Evolutionary conservation across 108 stramenopile species (phyloP), one percentile per base, ranked within the genome.

Genomic region (Pseudonitzschia multiseries): DNA sequence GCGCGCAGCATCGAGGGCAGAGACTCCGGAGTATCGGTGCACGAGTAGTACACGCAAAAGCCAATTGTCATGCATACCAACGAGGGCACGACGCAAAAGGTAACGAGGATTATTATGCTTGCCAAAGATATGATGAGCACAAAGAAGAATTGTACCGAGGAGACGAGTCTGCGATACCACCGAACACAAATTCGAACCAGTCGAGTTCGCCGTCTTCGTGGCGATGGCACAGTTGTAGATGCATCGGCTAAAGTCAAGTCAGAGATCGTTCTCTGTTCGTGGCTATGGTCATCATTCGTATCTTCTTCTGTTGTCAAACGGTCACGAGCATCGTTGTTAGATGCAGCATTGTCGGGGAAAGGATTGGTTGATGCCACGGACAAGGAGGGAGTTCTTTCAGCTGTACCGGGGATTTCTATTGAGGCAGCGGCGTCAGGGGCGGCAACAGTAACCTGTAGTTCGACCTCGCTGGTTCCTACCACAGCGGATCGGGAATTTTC

Each of bases 61-160:
- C 29, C 71, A 17, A 78, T 27, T 17, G 31, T 27, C 59, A 66
- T 57, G 26, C 24, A 61, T 4, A 72, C 13, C 28, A 78, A 20
- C 14, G 71, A 67, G 63, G 71, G 71, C 44, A 78, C 57, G 42
- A 78, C 41, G 26, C 77, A 78, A 52, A 78, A 72, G 40, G 36
- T 65, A 17, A 68, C 29, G 22, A 78, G 57, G 4, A 72, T 8
- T 9, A 72, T 6, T 21, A 78, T 46, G 20, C 41, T 27, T 0
- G 31, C 3, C 14, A 71, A 21, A 14, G 70, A 65, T n/a, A 71
- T 28, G 24, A 77, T 14, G 64, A 71, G 62, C 63, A 77, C 64
- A 62, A 53, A 71, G 1, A 70, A 69, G 42, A 70, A 77, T 8
- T 52, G 43, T 18, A 77, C 26, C 17, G 66, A 51, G 26, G 57